Evolutionary conservation across 768 basidiomycete species (phyloP).

Genomic region (Xerocomellus amylosporus): DNA sequence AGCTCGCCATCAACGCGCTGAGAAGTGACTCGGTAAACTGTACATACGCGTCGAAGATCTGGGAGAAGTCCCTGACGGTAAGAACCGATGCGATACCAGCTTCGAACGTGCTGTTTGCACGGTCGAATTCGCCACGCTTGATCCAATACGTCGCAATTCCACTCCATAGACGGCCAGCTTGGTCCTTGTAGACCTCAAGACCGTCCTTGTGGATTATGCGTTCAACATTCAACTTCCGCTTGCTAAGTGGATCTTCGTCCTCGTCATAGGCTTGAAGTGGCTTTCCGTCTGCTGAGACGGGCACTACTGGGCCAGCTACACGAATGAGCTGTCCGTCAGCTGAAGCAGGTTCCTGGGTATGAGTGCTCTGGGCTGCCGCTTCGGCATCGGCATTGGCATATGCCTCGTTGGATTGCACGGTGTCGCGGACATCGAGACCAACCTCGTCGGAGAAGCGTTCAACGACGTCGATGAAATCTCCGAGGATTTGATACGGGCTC

Average conservation of each 20-base stretch:
- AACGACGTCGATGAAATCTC: conserved; percentile 88
- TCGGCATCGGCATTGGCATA: conserved; percentile 49
- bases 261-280: conserved; percentile 59
- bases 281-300: conserved; percentile 51
- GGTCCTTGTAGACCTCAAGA: conserved; percentile 87
- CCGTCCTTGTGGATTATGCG: conserved; percentile 83
- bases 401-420: conserved; percentile 52
- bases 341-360: conserved; percentile 41
- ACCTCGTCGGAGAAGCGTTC: conserved; percentile 91
- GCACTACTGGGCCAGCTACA: conserved; percentile 62
- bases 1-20: conserved; percentile 80
- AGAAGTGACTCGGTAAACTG: conserved; percentile 92
- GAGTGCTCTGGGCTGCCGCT: conserved; percentile 34
- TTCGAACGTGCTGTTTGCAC: conserved; percentile 87
- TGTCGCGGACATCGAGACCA: conserved; percentile 81
- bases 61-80: conserved; percentile 95
- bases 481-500: conserved; percentile 91
- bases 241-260: conserved; percentile 77
- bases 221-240: conserved; percentile 80
- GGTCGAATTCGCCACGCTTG: conserved; percentile 92
- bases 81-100: conserved; percentile 77
- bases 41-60: conserved; percentile 95
- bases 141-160: conserved; percentile 98
- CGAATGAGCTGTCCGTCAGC: conserved; percentile 64
- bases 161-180: conserved; percentile 94